A percentile compares a stretch with the other conserved stretches of the same genome.
phyloP scores from a whole-genome alignment of 2,329 filamentous ascomycete genomes.

The Colletotrichum orchidophilum region DNA sequence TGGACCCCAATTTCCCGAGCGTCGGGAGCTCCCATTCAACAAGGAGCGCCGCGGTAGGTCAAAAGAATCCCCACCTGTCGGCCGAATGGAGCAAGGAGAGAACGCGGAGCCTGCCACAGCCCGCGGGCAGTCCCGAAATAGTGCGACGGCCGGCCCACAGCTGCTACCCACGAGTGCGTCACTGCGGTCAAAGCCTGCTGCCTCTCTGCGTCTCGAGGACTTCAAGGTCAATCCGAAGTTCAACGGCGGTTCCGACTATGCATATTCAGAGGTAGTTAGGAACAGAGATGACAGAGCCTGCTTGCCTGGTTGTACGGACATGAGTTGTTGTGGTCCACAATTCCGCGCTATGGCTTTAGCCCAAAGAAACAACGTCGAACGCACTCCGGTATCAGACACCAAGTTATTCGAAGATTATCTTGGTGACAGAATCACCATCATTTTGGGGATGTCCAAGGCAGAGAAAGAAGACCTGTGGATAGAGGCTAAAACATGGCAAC shows the following conservation, averaged over 20 bases:
- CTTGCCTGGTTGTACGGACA: conserved; percentile 77
- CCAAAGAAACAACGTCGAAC: conserved; percentile 52
- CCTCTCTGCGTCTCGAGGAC: conserved; percentile 71
- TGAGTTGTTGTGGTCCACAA: conserved; percentile 78
- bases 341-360: conserved; percentile 73
- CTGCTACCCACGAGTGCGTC: conserved; percentile 38
- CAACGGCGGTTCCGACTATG: conserved; percentile 77
- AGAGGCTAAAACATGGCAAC: conserved; percentile 77
- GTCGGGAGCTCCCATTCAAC: conserved; percentile 54
- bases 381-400: conserved; percentile 53
- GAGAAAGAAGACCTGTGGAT: conserved; percentile 74
- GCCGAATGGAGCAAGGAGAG: background rate
- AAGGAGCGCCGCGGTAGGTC: conserved; percentile 37
- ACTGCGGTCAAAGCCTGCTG: conserved; percentile 66
- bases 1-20: conserved; percentile 46
- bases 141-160: conserved; percentile 10
- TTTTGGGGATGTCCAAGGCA: conserved; percentile 65
- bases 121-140: background rate
- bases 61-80: conserved; percentile 5
- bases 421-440: conserved; percentile 66
- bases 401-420: conserved; percentile 65
- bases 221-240: conserved; percentile 83
- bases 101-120: conserved; percentile 1
- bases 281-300: conserved; percentile 74
- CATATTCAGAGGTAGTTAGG: conserved; percentile 80